Evolutionary conservation across 2,329 filamentous ascomycete species (phyloP), one percentile per base, ranked within the genome.

Genomic region (Cyclaneusma minus): DNA sequence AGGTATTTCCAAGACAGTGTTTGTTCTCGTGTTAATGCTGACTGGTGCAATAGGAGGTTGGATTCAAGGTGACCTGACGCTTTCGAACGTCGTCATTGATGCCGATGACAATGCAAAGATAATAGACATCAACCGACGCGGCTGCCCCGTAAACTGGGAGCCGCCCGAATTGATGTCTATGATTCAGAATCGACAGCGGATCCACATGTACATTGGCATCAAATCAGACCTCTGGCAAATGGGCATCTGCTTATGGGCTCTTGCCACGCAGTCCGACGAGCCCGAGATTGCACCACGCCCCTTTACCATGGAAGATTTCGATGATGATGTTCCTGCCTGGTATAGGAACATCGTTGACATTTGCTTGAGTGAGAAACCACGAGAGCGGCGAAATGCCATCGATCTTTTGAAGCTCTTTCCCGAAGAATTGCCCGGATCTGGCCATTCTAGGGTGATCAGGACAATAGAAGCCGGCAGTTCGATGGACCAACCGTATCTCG

Each of bases 101-200:
- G 63, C 65, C 8, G 55, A 78, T 22, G 75, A 84, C 44, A 67
- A 94, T 44, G 89, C 87, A 6, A 87, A 91, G 43, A 95, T 98
- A 38, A 98, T 98, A 45, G 89, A 98, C 51, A 94, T 98, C 56
- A 98, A 98, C 54, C 68, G 89, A 29, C 67, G 89, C 41, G 89
- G 89, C n/a, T 98, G 89, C 43, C 89, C 89, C 0, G 81, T 95
- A 4, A 87, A 87, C 13, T 98, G 89, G 89, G 89, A 98, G 40
- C 85, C 89, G 3, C 89, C 89, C 4, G 89, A 98, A 52, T 78
- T 91, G 29, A 77, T 75, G 10, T 67, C 69, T 5, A 69, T 95
- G 29, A 83, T 95, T 33, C 75, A 87, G 37, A 85, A 75, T 49
- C 81, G 80, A 31, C 85, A 94, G 50, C 69, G 83, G 16, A 85